phyloP scores from a whole-genome alignment of 192 early-diverging fungal species.

The Umbelopsis vinacea region DNA sequence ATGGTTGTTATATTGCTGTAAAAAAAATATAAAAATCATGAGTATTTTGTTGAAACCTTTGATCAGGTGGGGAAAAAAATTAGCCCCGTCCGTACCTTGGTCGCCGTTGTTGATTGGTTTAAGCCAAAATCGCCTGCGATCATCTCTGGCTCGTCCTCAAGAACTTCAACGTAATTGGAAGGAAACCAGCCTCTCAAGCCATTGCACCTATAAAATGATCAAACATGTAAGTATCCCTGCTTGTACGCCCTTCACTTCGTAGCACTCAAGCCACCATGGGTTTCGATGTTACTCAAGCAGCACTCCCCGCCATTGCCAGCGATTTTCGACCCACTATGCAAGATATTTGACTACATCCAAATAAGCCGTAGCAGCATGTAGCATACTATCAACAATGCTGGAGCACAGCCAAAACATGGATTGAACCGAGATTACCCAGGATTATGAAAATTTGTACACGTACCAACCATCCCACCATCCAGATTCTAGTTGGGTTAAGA shows the following conservation, averaged over 20 bases:
- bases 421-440: background rate
- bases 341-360: no score
- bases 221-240: background rate
- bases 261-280: conserved; percentile 14
- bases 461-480: conserved; percentile 98
- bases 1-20: conserved; percentile 1
- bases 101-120: background rate
- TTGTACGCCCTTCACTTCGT: conserved; percentile 10
- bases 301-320: background rate
- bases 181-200: conserved; percentile 90
- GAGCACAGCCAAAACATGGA: background rate
- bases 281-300: background rate
- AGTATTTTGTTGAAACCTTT: background rate
- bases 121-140: conserved; percentile 17
- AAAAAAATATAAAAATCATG: background rate
- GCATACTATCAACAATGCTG: background rate
- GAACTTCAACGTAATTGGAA: conserved; percentile 77
- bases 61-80: background rate
- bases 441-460: conserved; percentile 22
- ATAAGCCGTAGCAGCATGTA: no score
- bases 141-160: conserved; percentile 48
- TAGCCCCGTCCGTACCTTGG: background rate
- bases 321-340: no score
- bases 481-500: conserved; percentile 85
- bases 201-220: conserved; percentile 48